A percentile compares a stretch with the other conserved stretches of the same genome.
phyloP scores from a whole-genome alignment of 225 moss, liverwort and hornwort genomes.

The Thuidium tamariscinum region DNA sequence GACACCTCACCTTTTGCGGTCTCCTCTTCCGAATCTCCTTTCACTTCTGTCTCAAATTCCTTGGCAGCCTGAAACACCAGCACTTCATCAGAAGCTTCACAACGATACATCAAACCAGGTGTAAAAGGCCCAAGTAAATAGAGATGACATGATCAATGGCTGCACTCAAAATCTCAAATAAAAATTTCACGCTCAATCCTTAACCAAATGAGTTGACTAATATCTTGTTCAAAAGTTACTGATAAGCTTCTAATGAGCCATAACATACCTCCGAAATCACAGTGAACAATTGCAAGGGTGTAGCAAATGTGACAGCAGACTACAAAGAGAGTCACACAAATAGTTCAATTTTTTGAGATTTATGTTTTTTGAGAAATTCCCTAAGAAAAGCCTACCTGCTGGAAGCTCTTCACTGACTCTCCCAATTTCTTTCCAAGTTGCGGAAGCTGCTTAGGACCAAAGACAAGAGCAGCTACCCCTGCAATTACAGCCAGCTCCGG shows the following conservation, averaged over 20 bases:
- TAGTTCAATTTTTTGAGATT: background rate
- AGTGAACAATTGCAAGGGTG: background rate
- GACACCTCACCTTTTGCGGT: background rate
- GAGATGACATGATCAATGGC: background rate
- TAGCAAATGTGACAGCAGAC: background rate
- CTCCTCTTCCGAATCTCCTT: background rate
- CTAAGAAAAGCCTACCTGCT: constrained; percentile 29
- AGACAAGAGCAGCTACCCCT: constrained; percentile 70
- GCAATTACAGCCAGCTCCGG: constrained; percentile 85
- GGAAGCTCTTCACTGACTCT: constrained; percentile 81
- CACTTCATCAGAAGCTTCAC: background rate
- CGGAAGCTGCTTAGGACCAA: constrained; percentile 85
- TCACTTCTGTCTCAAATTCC: constrained; percentile 69
- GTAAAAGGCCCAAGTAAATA: background rate
- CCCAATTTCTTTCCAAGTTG: constrained; percentile 75
- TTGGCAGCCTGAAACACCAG: constrained; percentile 51
- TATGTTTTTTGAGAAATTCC: background rate
- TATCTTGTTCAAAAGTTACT: background rate
- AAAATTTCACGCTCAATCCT: background rate
- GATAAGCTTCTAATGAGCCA: background rate
- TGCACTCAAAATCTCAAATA: background rate
- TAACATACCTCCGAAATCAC: background rate
- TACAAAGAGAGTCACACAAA: background rate
- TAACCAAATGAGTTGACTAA: background rate
- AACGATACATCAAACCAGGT: background rate